Evolutionary conservation across 345 rosid species (phyloP).

Genomic region (Aethionema arabicum): DNA sequence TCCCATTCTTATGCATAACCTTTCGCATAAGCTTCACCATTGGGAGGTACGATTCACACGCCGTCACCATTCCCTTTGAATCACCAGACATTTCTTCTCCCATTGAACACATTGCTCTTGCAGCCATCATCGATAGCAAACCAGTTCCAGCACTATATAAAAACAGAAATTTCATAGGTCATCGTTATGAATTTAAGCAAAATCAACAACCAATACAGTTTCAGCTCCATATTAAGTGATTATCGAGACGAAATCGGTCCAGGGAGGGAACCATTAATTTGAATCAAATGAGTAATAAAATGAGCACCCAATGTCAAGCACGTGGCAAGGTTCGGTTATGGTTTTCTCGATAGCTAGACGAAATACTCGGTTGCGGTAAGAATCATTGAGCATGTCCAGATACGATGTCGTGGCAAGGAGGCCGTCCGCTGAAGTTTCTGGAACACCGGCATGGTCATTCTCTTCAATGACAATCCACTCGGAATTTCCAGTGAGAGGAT

Average conservation of each 20-base stretch:
- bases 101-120: constrained; percentile 51
- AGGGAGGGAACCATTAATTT: not conserved
- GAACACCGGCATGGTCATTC: constrained; percentile 22
- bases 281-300: constrained; percentile 1
- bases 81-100: constrained; percentile 21
- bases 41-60: constrained; percentile 93
- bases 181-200: not conserved
- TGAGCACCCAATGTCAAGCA: constrained; percentile 87
- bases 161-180: constrained; percentile 10
- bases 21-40: constrained; percentile 90
- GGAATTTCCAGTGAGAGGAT: constrained; percentile 38
- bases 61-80: constrained; percentile 55
- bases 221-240: not conserved
- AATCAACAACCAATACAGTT: not conserved
- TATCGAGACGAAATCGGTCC: not conserved
- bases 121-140: constrained; percentile 93
- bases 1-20: constrained; percentile 65
- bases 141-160: constrained; percentile 86
- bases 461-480: constrained; percentile 43
- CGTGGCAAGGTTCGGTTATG: constrained; percentile 69
- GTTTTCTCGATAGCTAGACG: constrained; percentile 42
- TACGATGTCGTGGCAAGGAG: constrained; percentile 37
- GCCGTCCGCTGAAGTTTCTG: constrained; percentile 22
- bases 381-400: constrained; percentile 42
- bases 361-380: constrained; percentile 37